A percentile compares a stretch with the other conserved stretches of the same genome.
Conservation (phyloP, 2,329 filamentous ascomycete genomes). For the Nemania sp. region DNA sequence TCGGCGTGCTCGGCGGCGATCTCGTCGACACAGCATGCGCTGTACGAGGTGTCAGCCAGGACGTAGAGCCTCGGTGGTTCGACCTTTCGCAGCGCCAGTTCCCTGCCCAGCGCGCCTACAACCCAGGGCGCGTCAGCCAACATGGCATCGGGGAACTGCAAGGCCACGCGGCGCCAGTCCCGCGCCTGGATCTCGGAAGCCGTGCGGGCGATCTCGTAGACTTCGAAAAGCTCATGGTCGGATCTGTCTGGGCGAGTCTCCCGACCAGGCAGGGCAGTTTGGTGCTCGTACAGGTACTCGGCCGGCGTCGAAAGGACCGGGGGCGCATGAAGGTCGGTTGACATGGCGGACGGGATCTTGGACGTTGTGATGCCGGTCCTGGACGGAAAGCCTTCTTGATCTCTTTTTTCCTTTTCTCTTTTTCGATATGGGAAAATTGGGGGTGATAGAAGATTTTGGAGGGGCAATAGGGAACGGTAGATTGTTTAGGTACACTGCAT, state of each 20-base stretch:
- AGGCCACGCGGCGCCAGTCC: slow-evolving; percentile 75
- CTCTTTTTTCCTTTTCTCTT: no score
- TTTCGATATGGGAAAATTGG: no score
- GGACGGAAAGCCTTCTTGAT: neutral
- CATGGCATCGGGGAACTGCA: slow-evolving; percentile 98
- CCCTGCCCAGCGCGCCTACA: slow-evolving; percentile 62
- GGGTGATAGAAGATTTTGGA: slow-evolving; percentile 12
- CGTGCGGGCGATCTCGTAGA: slow-evolving; percentile 86
- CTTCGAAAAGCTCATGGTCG: slow-evolving; percentile 72
- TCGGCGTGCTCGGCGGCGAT: slow-evolving; percentile 92
- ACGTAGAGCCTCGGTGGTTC: slow-evolving; percentile 67
- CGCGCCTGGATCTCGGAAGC: slow-evolving; percentile 73
- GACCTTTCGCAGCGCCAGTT: slow-evolving; percentile 35
- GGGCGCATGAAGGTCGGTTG: slow-evolving; percentile 53
- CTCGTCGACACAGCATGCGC: slow-evolving; percentile 95
- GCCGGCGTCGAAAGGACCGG: slow-evolving; percentile 69
- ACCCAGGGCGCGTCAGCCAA: slow-evolving; percentile 83
- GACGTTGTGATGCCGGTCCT: neutral
- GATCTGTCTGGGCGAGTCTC: slow-evolving; percentile 42
- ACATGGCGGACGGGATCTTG: slow-evolving; percentile 43
- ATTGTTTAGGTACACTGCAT: no score
- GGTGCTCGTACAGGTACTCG: slow-evolving; percentile 60
- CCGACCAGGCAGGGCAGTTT: slow-evolving; percentile 41
- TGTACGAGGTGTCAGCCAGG: slow-evolving; percentile 93
- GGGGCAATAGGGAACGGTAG: slow-evolving; percentile 8